Base-by-base conservation (phyloP, 805 yeast genomes). In the Nakazawaea populi region DNA sequence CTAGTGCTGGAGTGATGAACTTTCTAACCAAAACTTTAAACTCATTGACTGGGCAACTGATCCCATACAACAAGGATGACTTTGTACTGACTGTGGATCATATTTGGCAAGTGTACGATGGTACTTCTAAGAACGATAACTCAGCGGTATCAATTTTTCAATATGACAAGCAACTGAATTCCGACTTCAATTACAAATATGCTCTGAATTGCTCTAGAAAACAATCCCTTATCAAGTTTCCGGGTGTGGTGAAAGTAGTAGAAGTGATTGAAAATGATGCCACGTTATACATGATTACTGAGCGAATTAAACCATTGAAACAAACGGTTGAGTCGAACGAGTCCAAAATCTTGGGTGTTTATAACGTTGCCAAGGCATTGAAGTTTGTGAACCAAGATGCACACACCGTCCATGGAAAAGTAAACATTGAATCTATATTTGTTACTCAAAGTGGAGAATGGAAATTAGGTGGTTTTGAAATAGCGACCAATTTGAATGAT, bases 381-480 rank as follows among this genome's bases (percentile, higher is more conserved):
- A 74, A 70, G 56, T 82, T 78, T 53, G 70, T 87, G 46, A 83
- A 84, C 55, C 70, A 66, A 29, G 86, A 80, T 52, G 79, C 80
- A 36, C 61, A 71, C 5, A 78, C 85, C 29, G 69, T 85, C 5
- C 85, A 87, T 60, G 92, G 90, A 5, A 80, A 81, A 53, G 56
- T 89, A 10, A 73, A 77, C 52, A 56, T 68, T 18, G 71, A 77
- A 40, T 77, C 87, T 1, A 75, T 91, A 1, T 90, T 70, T 62
- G 82, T 88, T 12, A 85, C 79, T 49, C 76, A 73, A 32, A 61
- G 72, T 12, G 96, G 97, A 11, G 95, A 87, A 60, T 89, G 96
- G 92, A 84, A 81, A 53, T 62, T 91, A 30, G 86, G 87, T 52
- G 96, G 96, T 1, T 82, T 90, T 59, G 97, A 91, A 64, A 64